Evolutionary conservation across 805 yeast genomes (phyloP), one percentile per base, ranked within the genome.

Genomic region (Yamadazyma tumulicola): DNA sequence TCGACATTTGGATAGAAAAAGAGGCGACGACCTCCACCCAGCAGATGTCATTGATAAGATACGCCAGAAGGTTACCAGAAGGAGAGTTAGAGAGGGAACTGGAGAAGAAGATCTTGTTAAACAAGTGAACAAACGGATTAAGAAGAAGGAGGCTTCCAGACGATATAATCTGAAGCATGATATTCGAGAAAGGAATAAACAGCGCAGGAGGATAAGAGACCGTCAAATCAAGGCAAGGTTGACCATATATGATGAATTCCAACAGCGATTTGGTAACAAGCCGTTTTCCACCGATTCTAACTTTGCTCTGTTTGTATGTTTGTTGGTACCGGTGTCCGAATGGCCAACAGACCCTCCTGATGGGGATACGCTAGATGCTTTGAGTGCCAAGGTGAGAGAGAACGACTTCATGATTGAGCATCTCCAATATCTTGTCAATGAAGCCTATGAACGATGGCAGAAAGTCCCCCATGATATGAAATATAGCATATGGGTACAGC

Each of bases 341-440:
- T 37, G 41, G 41, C 34, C 41, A 10, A 37, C 32, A 11, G 31
- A 37, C n/a, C 37, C 41, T 12, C 41, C 41, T 17, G 29, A 26
- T 20, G 14, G 9, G n/a, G 24, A 32, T 16, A 15, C 12, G 4
- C 25, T 5, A 10, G 15, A 21, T 12, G 11, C 12, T 5, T 19
- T 37, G 15, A 4, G 27, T 4, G 33, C 18, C 10, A 28, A 15
- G 16, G 10, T 32, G 11, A 15, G 11, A 5, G 26, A 29, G 3
- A 14, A 19, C 11, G 20, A 19, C 28, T 28, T 26, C 11, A 14
- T 14, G 25, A 14, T 32, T 8, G 28, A 25, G 13, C 5, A n/a
- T 3, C 12, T 32, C 8, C 6, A 17, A 19, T 10, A 21, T 3
- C 11, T 23, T 3, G 20, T 29, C 12, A 25, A 13, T 6, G 28